Conservation (phyloP, 768 basidiomycete genomes). For the Boletus vermiculosoides region DNA sequence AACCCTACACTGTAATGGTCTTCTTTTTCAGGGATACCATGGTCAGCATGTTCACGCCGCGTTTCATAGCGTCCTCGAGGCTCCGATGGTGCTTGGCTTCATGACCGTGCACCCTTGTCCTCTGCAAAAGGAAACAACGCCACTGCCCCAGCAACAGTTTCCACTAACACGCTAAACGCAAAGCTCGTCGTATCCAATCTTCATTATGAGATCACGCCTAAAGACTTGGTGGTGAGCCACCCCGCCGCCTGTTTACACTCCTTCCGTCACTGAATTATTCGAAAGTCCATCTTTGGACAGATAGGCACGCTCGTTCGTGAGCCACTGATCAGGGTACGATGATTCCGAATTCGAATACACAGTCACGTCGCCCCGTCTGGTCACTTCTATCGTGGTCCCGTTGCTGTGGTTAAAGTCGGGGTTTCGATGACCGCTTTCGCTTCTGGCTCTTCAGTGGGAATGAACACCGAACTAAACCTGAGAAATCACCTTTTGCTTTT, state of each 20-base stretch:
- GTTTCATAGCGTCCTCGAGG: conserved; percentile 54
- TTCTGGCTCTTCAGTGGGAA: conserved; percentile 35
- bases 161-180: conserved; percentile 38
- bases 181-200: conserved; percentile 81
- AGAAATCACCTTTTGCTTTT: conserved; percentile 46
- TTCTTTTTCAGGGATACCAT: background rate
- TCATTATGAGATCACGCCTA: conserved; percentile 88
- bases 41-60: conserved; percentile 1
- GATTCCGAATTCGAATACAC: conserved; percentile 42
- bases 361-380: conserved; percentile 34
- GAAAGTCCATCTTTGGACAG: conserved; percentile 84
- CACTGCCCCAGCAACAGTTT: conserved; percentile 19
- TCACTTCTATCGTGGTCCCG: conserved; percentile 34
- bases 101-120: conserved; percentile 65
- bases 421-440: conserved; percentile 44
- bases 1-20: conserved; percentile 43
- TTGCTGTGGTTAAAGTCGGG: conserved; percentile 28
- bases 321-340: conserved; percentile 93
- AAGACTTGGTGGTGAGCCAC: conserved; percentile 79
- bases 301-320: conserved; percentile 91
- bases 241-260: background rate
- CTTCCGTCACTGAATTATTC: conserved; percentile 3
- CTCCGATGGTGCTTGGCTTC: conserved; percentile 68
- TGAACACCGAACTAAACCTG: conserved; percentile 57
- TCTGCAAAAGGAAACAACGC: conserved; percentile 27